Percentiles rank a stretch among this genome's conserved stretches.
phyloP scores from a whole-genome alignment of 2,329 filamentous ascomycete species.

The Fusarium dimerum region DNA sequence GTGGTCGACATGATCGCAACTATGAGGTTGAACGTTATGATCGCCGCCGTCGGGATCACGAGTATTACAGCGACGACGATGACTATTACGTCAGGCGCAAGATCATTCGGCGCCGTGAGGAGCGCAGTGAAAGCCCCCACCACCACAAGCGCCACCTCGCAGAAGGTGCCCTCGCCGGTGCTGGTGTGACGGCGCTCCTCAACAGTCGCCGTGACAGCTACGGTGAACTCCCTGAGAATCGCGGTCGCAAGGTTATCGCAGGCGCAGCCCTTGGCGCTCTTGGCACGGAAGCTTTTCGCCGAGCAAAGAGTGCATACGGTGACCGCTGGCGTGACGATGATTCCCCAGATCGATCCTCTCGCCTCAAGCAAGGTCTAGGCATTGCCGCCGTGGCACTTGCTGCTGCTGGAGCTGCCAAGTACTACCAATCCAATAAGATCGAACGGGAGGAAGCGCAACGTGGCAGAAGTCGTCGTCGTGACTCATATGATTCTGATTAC shows the following conservation, averaged over 20 bases:
- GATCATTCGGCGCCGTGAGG: slow-evolving; percentile 48
- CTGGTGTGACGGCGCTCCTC: slow-evolving; percentile 61
- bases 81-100: slow-evolving; percentile 49
- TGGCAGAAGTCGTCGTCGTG: slow-evolving; percentile 54
- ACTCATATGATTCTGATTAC: slow-evolving; percentile 42
- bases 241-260: slow-evolving; percentile 59
- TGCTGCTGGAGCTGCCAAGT: slow-evolving; percentile 65
- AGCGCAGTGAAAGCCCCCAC: slow-evolving; percentile 52
- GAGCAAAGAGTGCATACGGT: slow-evolving; percentile 62
- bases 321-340: slow-evolving; percentile 48
- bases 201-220: slow-evolving; percentile 54
- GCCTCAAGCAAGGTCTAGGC: slow-evolving; percentile 62
- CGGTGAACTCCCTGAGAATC: slow-evolving; percentile 51
- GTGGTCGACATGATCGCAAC: slow-evolving; percentile 34
- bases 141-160: slow-evolving; percentile 62
- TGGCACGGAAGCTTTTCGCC: slow-evolving; percentile 60
- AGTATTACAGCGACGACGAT: slow-evolving; percentile 49
- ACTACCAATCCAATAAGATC: slow-evolving; percentile 60
- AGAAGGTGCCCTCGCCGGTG: slow-evolving; percentile 65
- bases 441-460: slow-evolving; percentile 60
- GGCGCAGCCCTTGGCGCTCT: slow-evolving; percentile 64
- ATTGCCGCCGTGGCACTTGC: slow-evolving; percentile 65
- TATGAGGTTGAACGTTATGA: slow-evolving; percentile 40
- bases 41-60: slow-evolving; percentile 43
- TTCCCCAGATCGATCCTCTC: slow-evolving; percentile 45